Percentiles rank a stretch among this genome's conserved stretches.
These are phyloP conservation scores for Trypanosoma rangeli DNA, from an alignment of 208 protist genomes.

Conservation along the genomic window DNA sequence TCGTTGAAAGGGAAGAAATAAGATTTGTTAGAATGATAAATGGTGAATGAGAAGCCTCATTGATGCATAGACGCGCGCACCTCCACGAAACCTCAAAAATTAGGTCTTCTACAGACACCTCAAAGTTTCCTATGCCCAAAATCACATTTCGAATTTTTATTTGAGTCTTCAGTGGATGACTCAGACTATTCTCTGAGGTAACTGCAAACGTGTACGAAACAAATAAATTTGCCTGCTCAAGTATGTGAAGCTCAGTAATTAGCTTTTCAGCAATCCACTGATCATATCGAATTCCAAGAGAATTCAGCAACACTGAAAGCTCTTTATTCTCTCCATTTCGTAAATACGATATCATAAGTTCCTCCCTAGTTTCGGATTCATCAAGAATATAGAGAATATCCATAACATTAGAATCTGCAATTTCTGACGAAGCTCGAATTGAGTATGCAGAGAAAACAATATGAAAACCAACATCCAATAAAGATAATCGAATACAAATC, in stretches of 20 bases:
- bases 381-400: slow-evolving; percentile 4
- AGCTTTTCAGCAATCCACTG: slow-evolving; percentile 10
- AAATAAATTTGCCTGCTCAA: background rate
- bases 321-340: slow-evolving; percentile 1
- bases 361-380: background rate
- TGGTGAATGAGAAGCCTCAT: background rate
- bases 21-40: slow-evolving; percentile 7
- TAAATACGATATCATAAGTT: slow-evolving; percentile 10
- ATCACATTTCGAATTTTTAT: slow-evolving; percentile 13
- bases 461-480: background rate
- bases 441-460: slow-evolving; percentile 3
- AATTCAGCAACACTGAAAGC: slow-evolving; percentile 5
- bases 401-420: background rate
- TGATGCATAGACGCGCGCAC: slow-evolving; percentile 9
- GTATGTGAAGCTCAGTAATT: background rate
- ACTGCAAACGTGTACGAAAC: background rate
- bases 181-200: background rate
- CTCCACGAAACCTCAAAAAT: background rate
- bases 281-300: slow-evolving; percentile 4
- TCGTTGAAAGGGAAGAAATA: background rate
- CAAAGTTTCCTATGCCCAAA: slow-evolving; percentile 1
- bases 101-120: slow-evolving; percentile 7
- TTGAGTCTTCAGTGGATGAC: background rate
- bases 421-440: background rate
- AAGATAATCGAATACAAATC: background rate